phyloP scores from a whole-genome alignment of 1,284 basidiomycete genomes.

The Mycena sp. region DNA sequence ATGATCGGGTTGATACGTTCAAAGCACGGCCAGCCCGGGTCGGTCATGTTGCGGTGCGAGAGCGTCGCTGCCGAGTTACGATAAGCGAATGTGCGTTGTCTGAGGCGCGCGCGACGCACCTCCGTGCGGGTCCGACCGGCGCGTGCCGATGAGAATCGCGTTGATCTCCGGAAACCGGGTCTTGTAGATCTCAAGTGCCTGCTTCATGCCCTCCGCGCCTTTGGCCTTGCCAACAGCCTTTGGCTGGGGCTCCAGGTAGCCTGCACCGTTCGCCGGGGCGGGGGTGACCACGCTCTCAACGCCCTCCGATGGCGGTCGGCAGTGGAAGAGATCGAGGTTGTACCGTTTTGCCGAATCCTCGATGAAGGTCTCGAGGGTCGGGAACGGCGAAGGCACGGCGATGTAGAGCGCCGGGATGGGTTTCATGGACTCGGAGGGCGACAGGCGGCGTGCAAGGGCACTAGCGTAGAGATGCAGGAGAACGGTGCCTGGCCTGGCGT shows the following conservation, averaged over 20 bases:
- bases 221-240: conserved; percentile 58
- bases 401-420: conserved; percentile 88
- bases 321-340: conserved; percentile 81
- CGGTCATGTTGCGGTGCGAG: conserved; percentile 80
- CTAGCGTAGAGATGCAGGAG: conserved; percentile 91
- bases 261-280: conserved; percentile 23
- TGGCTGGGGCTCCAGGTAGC: conserved; percentile 35
- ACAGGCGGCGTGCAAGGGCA: conserved; percentile 61
- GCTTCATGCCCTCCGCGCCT: conserved; percentile 84
- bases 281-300: conserved; percentile 57
- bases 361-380: conserved; percentile 88
- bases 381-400: conserved; percentile 89
- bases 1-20: conserved; percentile 96
- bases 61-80: conserved; percentile 68
- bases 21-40: conserved; percentile 89
- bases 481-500: conserved; percentile 80
- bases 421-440: conserved; percentile 45
- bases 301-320: conserved; percentile 50
- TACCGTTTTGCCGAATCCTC: conserved; percentile 72
- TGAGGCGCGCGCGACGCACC: no score
- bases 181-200: conserved; percentile 83
- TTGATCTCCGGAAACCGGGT: conserved; percentile 67
- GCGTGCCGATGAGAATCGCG: conserved; percentile 91
- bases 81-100: no score
- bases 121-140: conserved; percentile 92